These are phyloP conservation scores for Lepiota brunneoincarnata DNA, from an alignment of 768 basidiomycete genomes.

Conservation along the genomic window DNA sequence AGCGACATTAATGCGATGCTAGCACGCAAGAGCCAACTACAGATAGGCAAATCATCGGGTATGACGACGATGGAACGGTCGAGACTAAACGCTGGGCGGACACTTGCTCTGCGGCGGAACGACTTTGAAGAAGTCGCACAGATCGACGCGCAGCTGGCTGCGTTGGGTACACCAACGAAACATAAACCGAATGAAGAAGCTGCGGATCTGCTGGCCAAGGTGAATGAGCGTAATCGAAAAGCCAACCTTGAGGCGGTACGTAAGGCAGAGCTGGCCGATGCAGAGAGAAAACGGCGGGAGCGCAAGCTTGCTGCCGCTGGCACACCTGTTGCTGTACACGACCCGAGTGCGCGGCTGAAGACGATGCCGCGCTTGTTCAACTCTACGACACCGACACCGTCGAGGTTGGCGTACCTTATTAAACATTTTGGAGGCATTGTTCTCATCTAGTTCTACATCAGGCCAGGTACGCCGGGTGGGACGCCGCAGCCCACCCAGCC, in stretches of 20 bases:
- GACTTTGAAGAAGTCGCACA: slow-evolving; percentile 61
- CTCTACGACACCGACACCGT: slow-evolving; percentile 41
- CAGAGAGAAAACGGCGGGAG: slow-evolving; percentile 69
- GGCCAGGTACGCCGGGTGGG: slow-evolving; percentile 44
- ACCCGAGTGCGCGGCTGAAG: slow-evolving; percentile 68
- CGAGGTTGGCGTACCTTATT: slow-evolving; percentile 50
- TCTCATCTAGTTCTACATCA: slow-evolving; percentile 9
- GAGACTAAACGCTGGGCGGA: slow-evolving; percentile 66
- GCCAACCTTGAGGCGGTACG: slow-evolving; percentile 80
- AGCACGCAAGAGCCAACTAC: slow-evolving; percentile 55
- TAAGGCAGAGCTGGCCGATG: slow-evolving; percentile 67
- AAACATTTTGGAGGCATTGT: not conserved
- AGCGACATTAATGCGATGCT: slow-evolving; percentile 82
- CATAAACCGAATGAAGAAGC: slow-evolving; percentile 21
- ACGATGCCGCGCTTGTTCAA: slow-evolving; percentile 59
- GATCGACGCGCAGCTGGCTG: slow-evolving; percentile 65
- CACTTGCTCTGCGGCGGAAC: slow-evolving; percentile 71
- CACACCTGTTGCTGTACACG: slow-evolving; percentile 33
- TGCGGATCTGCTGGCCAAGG: slow-evolving; percentile 61
- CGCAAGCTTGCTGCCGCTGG: slow-evolving; percentile 48
- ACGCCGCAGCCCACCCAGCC: slow-evolving; percentile 23
- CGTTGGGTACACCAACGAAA: slow-evolving; percentile 32
- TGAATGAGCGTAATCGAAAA: slow-evolving; percentile 89
- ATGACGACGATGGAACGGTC: slow-evolving; percentile 58
- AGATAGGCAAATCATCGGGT: slow-evolving; percentile 27